Evolutionary conservation across 257 asterid species (phyloP).

Genomic region (Jacaranda copaia): DNA sequence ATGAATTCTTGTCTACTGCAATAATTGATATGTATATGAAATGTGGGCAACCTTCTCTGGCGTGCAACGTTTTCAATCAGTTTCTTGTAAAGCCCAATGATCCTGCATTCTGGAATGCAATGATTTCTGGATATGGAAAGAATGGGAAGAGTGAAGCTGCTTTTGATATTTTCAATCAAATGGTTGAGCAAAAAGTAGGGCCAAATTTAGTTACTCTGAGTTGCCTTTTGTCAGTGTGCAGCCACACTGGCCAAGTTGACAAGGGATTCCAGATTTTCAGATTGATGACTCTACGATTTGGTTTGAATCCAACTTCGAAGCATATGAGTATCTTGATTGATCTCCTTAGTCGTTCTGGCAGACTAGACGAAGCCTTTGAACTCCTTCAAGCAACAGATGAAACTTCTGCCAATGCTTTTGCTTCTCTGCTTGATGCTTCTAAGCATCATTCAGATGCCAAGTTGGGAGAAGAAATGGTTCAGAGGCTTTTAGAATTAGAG

Average conservation of each 20-base stretch:
- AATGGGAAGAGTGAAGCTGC: conserved; percentile 73
- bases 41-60: conserved; percentile 65
- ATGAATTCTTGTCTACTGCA: conserved; percentile 71
- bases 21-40: conserved; percentile 90
- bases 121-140: conserved; percentile 88
- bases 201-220: conserved; percentile 76
- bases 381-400: conserved; percentile 60
- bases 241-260: conserved; percentile 67
- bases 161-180: conserved; percentile 59
- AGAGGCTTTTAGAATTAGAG: conserved; percentile 63
- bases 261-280: conserved; percentile 68
- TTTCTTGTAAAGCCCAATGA: conserved; percentile 58
- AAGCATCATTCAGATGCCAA: conserved; percentile 58
- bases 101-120: conserved; percentile 92
- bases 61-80: conserved; percentile 53
- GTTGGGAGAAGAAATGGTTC: conserved; percentile 70
- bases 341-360: conserved; percentile 82
- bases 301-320: conserved; percentile 66
- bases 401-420: conserved; percentile 55
- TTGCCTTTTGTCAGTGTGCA: conserved; percentile 78
- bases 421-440: conserved; percentile 77
- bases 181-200: conserved; percentile 63
- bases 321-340: conserved; percentile 69
- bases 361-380: conserved; percentile 70
- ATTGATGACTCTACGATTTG: conserved; percentile 56